Evolutionary conservation across 148 eudicot genomes (phyloP).

Genomic region (Selenicereus undatus): DNA sequence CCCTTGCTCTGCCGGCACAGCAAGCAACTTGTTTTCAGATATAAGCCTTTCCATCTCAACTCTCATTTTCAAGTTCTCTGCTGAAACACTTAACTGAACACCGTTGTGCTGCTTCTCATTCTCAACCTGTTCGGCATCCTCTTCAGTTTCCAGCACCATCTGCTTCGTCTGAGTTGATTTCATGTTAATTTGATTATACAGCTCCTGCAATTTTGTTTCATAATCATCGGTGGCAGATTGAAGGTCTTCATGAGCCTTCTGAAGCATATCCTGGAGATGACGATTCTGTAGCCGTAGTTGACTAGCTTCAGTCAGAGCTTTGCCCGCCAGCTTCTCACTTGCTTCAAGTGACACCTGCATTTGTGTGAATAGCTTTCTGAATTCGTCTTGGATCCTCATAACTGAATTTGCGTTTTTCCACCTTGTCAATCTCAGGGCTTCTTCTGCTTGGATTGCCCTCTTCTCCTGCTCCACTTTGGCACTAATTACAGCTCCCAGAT

Average conservation of each 20-base stretch:
- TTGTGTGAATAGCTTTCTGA: constrained; percentile 59
- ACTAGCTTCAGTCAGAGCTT: constrained; percentile 65
- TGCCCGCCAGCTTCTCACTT: constrained; percentile 66
- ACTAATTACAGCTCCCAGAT: constrained; percentile 55
- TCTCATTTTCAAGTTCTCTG: constrained; percentile 39
- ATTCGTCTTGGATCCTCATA: constrained; percentile 75
- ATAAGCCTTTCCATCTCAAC: constrained; percentile 44
- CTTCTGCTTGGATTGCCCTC: constrained; percentile 84
- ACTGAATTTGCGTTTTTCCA: constrained; percentile 74
- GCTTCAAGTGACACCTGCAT: constrained; percentile 72
- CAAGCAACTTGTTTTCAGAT: constrained; percentile 40
- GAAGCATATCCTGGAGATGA: constrained; percentile 53
- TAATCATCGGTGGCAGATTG: constrained; percentile 42
- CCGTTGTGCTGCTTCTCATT: constrained; percentile 39
- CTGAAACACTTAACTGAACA: constrained; percentile 32
- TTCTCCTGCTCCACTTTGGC: constrained; percentile 87
- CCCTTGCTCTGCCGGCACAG: constrained; percentile 33
- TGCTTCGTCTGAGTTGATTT: constrained; percentile 40
- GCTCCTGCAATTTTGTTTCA: constrained; percentile 49
- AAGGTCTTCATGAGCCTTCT: constrained; percentile 52
- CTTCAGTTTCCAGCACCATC: constrained; percentile 38
- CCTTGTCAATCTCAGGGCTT: constrained; percentile 50
- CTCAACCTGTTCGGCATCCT: constrained; percentile 38
- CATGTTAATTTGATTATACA: constrained; percentile 35
- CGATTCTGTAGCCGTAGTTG: constrained; percentile 56